A percentile compares a stretch with the other conserved stretches of the same genome.
Evolutionary conservation across 331 rosid genomes (phyloP).

Genomic region (Pyracantha coccinea): DNA sequence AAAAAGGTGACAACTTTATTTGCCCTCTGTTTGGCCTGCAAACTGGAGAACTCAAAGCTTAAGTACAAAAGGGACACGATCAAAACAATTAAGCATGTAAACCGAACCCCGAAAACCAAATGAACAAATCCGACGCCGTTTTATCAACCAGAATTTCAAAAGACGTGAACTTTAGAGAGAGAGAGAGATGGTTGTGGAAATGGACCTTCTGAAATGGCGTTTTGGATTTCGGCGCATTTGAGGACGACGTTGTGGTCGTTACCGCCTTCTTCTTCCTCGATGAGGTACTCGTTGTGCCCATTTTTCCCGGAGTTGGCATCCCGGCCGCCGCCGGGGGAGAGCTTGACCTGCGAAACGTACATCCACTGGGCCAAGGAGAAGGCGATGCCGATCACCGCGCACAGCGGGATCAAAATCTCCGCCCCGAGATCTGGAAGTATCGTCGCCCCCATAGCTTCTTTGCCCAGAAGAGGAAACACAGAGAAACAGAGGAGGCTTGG

Average conservation of each 20-base stretch:
- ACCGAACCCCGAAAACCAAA: background rate
- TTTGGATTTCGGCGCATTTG: conserved; percentile 91
- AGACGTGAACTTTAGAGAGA: background rate
- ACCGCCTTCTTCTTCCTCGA: conserved; percentile 90
- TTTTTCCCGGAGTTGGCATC: conserved; percentile 37
- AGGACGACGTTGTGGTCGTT: conserved; percentile 80
- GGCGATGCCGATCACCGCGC: conserved; percentile 61
- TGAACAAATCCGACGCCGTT: background rate
- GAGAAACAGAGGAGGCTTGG: background rate
- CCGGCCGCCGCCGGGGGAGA: conserved; percentile 39
- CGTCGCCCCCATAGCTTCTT: conserved; percentile 44
- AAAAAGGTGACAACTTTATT: background rate
- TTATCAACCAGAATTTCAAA: conserved; percentile 18
- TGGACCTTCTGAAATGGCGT: conserved; percentile 79
- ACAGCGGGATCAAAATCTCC: conserved; percentile 70
- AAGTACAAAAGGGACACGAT: background rate
- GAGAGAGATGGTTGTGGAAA: background rate
- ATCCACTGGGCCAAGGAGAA: conserved; percentile 73
- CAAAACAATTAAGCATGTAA: background rate
- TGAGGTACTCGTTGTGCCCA: conserved; percentile 66
- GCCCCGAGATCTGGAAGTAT: conserved; percentile 77
- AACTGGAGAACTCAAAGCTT: background rate
- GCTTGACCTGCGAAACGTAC: conserved; percentile 61
- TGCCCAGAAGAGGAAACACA: background rate
- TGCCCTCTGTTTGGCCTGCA: background rate